A percentile compares a stretch with the other conserved stretches of the same genome.
These are phyloP conservation scores for Porcisia hertigi DNA, from an alignment of 208 protist genomes.

Conservation along the genomic window DNA sequence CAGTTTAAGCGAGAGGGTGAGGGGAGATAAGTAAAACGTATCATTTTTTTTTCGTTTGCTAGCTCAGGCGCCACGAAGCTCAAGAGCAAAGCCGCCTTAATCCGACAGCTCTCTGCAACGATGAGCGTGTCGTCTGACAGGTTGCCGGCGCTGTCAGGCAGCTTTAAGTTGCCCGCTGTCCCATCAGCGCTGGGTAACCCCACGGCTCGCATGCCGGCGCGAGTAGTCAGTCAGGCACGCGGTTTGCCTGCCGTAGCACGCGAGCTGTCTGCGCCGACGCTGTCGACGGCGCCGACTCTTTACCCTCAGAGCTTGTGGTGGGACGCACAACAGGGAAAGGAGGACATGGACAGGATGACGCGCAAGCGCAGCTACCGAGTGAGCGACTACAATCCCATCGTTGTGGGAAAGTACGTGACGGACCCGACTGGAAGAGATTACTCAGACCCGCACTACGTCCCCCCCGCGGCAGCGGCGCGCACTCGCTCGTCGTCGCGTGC, in stretches of 20 bases:
- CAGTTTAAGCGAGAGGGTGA: not conserved
- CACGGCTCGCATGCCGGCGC: conserved; percentile 3
- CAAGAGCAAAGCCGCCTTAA: conserved; percentile 27
- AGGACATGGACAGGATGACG: conserved; percentile 54
- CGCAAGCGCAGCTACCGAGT: conserved; percentile 54
- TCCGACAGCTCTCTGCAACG: conserved; percentile 28
- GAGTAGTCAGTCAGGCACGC: conserved; percentile 26
- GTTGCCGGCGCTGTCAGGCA: conserved; percentile 4
- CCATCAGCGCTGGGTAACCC: not conserved
- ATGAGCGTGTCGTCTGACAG: conserved; percentile 28
- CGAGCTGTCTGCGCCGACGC: conserved; percentile 14
- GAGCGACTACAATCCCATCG: conserved; percentile 41
- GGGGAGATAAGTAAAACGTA: not conserved
- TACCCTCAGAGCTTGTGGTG: conserved; percentile 80
- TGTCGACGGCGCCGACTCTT: conserved; percentile 24
- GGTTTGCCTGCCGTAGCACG: conserved; percentile 18
- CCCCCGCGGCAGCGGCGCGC: conserved; percentile 5
- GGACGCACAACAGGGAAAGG: conserved; percentile 47
- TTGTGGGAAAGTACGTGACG: conserved; percentile 76
- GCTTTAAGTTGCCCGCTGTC: conserved; percentile 16
- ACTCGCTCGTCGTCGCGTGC: conserved; percentile 27
- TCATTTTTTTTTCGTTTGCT: not conserved
- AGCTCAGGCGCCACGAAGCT: not conserved
- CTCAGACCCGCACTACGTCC: conserved; percentile 75
- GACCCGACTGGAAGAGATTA: conserved; percentile 74